Evolutionary conservation across 257 asterid species (phyloP).

Genomic region (Jacaranda mimosifolia): DNA sequence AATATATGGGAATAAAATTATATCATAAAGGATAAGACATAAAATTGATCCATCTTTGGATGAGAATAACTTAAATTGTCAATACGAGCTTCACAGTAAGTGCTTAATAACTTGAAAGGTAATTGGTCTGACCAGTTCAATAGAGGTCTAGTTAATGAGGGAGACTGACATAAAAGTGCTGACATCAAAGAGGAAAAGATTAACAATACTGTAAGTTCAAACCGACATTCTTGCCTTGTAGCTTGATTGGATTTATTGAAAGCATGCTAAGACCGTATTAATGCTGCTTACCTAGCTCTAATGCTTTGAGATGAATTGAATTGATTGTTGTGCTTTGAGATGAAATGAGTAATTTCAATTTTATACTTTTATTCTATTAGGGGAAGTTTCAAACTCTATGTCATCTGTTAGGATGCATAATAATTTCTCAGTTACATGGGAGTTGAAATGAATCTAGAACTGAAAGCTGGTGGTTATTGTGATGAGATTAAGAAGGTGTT

Average conservation of each 20-base stretch:
- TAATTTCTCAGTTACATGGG: conserved; percentile 10
- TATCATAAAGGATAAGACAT: conserved; percentile 11
- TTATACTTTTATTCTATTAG: conserved; percentile 10
- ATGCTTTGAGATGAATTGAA: conserved; percentile 18
- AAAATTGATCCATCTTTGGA: conserved; percentile 19
- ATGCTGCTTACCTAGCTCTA: conserved; percentile 30
- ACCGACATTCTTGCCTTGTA: conserved; percentile 10
- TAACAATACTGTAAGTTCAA: conserved; percentile 17
- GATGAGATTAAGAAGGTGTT: too few species aligned
- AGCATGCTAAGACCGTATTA: conserved; percentile 22
- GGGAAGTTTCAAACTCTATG: conserved; percentile 4
- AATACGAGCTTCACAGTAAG: not conserved
- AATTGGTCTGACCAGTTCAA: conserved; percentile 3
- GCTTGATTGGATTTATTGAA: conserved; percentile 28
- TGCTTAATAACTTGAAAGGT: conserved; percentile 16
- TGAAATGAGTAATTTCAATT: conserved; percentile 27
- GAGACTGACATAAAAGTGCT: conserved; percentile 15
- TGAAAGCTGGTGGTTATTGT: conserved; percentile 20
- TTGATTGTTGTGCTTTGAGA: conserved; percentile 27
- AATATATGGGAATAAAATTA: conserved; percentile 19
- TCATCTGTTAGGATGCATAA: conserved; percentile 26
- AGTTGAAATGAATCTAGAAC: conserved; percentile 28
- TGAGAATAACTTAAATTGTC: conserved; percentile 4
- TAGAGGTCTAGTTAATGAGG: conserved; percentile 16
- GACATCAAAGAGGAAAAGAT: conserved; percentile 20